These are phyloP conservation scores for Westerdykella ornata DNA, from an alignment of 2,329 filamentous ascomycete genomes.

Conservation along the genomic window DNA sequence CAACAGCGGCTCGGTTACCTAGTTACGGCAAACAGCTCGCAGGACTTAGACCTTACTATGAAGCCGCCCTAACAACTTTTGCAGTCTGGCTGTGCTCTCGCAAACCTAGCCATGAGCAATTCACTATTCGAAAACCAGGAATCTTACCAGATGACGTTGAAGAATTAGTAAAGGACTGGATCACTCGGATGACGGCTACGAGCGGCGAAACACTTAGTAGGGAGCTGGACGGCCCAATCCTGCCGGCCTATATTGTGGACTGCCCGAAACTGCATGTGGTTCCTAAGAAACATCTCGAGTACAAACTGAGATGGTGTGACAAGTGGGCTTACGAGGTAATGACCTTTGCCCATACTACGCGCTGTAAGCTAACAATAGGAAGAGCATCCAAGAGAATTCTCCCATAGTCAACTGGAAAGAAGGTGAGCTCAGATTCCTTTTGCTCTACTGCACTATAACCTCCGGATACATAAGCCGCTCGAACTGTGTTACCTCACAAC, in stretches of 20 bases:
- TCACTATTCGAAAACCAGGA: constrained; percentile 6
- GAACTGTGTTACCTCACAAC: no score
- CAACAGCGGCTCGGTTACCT: constrained; percentile 6
- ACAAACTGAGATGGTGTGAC: constrained; percentile 26
- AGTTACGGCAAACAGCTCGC: constrained; percentile 14
- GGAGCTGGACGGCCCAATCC: constrained; percentile 9
- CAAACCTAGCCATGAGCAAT: constrained; percentile 10
- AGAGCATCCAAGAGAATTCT: constrained; percentile 16
- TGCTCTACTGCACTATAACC: neutral
- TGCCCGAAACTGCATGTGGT: constrained; percentile 32
- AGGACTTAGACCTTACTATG: constrained; percentile 13
- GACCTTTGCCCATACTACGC: neutral
- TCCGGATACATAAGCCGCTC: no score
- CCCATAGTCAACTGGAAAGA: constrained; percentile 24
- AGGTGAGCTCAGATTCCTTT: constrained; percentile 7
- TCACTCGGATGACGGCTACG: constrained; percentile 15
- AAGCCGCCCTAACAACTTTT: constrained; percentile 11
- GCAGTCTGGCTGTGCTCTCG: constrained; percentile 12
- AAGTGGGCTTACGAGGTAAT: constrained; percentile 29
- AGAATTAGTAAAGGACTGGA: constrained; percentile 26
- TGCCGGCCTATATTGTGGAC: constrained; percentile 29
- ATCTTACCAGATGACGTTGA: constrained; percentile 10
- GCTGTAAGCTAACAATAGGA: constrained; percentile 3
- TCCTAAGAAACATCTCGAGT: constrained; percentile 24
- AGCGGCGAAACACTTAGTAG: constrained; percentile 11